Evolutionary conservation across 1,139 yeast species (phyloP), one percentile per base, ranked within the genome.

Genomic region (Geotrichum histeridarum): DNA sequence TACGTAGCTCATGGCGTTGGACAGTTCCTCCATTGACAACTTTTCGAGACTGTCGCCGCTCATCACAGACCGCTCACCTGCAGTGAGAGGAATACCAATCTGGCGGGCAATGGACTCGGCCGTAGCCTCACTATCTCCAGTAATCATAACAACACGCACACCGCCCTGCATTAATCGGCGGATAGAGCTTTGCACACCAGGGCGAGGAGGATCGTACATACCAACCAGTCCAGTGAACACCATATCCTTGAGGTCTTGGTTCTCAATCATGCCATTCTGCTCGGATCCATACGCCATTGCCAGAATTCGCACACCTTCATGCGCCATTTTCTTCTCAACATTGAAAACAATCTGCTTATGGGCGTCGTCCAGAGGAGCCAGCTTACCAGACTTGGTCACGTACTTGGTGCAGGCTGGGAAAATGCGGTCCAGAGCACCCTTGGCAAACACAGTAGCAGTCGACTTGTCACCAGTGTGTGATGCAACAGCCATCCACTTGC

Each of bases 161-260:
- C 98, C 96, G 59, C 97, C 96, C 65, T 83, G 83, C 77, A 89
- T 78, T 58, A 93, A 77, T 59, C 82, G 75, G 15, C 86, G 79
- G 58, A 93, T 80, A 1, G 96, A 84, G 55, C 77, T 74, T 51
- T 80, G 78, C 5, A 90, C 97, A 58, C 85, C 83, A 8, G 91
- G 84, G 66, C 98, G 80, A 54, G 98, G 99, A 11, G 99, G 99
- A 71, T 93, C 98, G 63, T 88, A 88, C 95, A 93, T 89, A 55
- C 96, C 98, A 60, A 88, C 76, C 48, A 93, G 72, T 6, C 99
- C 99, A 63, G 88, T 79, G 65, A 91, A 90, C 2, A 80, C 75
- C 64, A 91, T 75, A 46, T 81, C 84, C 2, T 75, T 64, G 30
- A 87, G 53, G 33, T 59, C 65, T 42, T 50, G 71, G 32, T 67